These are phyloP conservation scores for Neurospora intermedia DNA, from an alignment of 495 filamentous ascomycete genomes.

Conservation along the genomic window DNA sequence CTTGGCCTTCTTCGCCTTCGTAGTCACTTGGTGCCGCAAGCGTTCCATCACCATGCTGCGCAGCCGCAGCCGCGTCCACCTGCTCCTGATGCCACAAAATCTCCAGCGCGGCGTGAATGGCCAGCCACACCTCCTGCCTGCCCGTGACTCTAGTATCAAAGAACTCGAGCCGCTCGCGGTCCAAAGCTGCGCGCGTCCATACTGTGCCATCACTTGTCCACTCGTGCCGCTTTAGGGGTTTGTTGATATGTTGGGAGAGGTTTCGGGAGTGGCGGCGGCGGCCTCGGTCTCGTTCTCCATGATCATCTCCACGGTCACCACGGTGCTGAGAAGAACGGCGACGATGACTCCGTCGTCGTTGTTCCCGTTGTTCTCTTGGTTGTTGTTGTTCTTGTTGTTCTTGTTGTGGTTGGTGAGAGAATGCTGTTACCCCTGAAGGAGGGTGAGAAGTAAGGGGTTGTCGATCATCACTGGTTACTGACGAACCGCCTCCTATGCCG, in stretches of 20 bases:
- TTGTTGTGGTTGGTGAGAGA: background rate
- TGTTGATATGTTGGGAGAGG: slow-evolving; percentile 37
- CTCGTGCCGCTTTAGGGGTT: slow-evolving; percentile 34
- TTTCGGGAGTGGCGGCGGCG: slow-evolving; percentile 10
- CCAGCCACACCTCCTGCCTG: slow-evolving; percentile 65
- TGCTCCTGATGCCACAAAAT: slow-evolving; percentile 38
- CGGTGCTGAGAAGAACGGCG: background rate
- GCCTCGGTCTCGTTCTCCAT: slow-evolving; percentile 3
- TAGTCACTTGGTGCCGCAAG: slow-evolving; percentile 9
- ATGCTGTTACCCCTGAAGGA: background rate
- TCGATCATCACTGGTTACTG: slow-evolving; percentile 10
- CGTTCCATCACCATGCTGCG: slow-evolving; percentile 6
- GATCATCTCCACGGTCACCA: background rate
- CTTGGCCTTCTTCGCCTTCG: slow-evolving; percentile 5
- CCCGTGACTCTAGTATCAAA: slow-evolving; percentile 79
- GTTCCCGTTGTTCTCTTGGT: background rate
- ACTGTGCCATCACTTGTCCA: slow-evolving; percentile 35
- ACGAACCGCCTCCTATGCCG: background rate
- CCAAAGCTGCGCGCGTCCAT: slow-evolving; percentile 36
- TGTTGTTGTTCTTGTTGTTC: background rate
- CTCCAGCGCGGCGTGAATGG: slow-evolving; percentile 53
- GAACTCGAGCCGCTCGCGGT: slow-evolving; percentile 50
- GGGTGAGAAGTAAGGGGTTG: slow-evolving; percentile 5
- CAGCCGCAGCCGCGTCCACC: slow-evolving; percentile 16
- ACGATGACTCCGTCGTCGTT: background rate